These are phyloP conservation scores for Miscanthus lutarioriparius DNA, from an alignment of 176 grass and related monocot genomes.

Conservation along the genomic window DNA sequence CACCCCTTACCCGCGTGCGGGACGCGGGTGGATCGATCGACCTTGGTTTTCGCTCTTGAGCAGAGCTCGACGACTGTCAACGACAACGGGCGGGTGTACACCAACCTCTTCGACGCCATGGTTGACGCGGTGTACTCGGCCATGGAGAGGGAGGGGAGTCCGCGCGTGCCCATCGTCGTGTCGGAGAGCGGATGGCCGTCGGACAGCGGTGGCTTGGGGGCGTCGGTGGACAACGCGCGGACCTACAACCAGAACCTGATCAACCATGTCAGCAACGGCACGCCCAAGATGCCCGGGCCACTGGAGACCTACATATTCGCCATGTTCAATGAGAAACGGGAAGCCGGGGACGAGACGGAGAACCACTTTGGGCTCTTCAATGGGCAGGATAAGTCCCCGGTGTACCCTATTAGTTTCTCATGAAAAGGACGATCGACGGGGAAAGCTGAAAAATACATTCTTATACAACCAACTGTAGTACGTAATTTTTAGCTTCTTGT, in stretches of 20 bases:
- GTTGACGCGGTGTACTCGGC: background rate
- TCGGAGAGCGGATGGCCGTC: slow-evolving; percentile 3
- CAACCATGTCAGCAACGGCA: background rate
- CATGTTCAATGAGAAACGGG: background rate
- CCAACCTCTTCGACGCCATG: background rate
- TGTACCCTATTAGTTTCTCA: slow-evolving; percentile 32
- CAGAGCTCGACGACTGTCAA: background rate
- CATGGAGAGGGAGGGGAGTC: background rate
- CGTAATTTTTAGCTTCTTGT: no score
- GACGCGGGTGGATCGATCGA: background rate
- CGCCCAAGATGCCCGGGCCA: background rate
- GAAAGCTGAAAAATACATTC: no score
- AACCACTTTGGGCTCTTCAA: slow-evolving; percentile 41
- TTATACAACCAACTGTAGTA: no score
- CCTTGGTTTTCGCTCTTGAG: background rate
- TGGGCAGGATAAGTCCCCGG: background rate
- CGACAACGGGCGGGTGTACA: background rate
- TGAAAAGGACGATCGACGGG: no score
- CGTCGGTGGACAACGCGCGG: background rate
- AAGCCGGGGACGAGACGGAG: background rate
- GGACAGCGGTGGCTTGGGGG: background rate
- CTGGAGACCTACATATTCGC: background rate
- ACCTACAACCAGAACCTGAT: background rate
- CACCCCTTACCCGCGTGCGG: background rate
- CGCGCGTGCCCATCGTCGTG: background rate